Percentiles rank a stretch among this genome's conserved stretches.
phyloP scores from a whole-genome alignment of 805 yeast species.

The Pichia thaimueangensis region DNA sequence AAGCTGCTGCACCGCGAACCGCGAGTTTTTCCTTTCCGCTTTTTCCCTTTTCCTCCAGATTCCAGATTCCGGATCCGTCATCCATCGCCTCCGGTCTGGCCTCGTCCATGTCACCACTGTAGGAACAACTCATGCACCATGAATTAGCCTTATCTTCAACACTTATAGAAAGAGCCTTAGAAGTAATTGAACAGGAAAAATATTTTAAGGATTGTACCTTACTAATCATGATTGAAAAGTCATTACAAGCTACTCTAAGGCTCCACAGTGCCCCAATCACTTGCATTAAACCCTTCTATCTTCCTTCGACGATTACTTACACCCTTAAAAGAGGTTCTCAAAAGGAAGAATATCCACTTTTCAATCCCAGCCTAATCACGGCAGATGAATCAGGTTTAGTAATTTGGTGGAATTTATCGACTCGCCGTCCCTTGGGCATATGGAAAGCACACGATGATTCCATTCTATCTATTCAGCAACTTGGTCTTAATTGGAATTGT shows the following conservation, averaged over 20 bases:
- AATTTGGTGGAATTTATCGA: constrained; percentile 57
- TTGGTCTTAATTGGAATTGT: constrained; percentile 31
- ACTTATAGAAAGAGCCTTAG: no score
- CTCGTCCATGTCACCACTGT: no score
- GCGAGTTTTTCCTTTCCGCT: no score
- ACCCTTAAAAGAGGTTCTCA: background rate
- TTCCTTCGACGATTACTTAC: constrained; percentile 9
- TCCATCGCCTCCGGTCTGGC: no score
- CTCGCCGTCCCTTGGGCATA: constrained; percentile 47
- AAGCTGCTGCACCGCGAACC: no score
- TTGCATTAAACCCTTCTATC: constrained; percentile 8
- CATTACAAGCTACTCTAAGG: constrained; percentile 20
- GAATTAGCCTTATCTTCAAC: no score
- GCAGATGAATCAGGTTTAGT: constrained; percentile 60
- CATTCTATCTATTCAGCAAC: constrained; percentile 44
- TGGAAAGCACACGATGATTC: constrained; percentile 55
- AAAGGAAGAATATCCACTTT: constrained; percentile 13
- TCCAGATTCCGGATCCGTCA: no score
- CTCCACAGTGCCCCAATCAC: constrained; percentile 7
- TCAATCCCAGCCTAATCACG: constrained; percentile 38
- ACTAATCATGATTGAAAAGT: constrained; percentile 26
- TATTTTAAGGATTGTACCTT: no score
- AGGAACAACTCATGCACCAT: no score
- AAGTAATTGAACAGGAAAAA: no score
- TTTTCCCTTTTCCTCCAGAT: no score